Conservation (phyloP, 176 grass and related monocot genomes). For the Luzula sylvatica region DNA sequence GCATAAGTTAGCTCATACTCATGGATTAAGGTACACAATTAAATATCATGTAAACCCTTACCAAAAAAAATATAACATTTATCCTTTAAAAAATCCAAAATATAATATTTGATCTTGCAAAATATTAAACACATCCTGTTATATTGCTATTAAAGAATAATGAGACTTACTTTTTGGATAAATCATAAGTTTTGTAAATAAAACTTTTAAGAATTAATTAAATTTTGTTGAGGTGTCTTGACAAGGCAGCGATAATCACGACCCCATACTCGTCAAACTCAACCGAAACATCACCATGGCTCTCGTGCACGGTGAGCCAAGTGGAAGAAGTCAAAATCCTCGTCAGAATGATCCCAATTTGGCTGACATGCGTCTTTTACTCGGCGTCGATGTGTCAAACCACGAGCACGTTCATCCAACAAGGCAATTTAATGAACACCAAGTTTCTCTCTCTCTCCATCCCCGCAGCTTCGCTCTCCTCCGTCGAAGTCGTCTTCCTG, state of each 20-base stretch:
- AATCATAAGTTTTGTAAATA: not conserved
- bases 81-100: no score
- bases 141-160: not conserved
- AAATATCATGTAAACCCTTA: not conserved
- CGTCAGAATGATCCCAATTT: slow-evolving; percentile 53
- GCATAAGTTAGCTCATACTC: slow-evolving; percentile 20
- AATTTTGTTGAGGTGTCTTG: slow-evolving; percentile 18
- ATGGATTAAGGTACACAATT: not conserved
- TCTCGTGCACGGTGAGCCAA: slow-evolving; percentile 44
- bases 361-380: slow-evolving; percentile 49
- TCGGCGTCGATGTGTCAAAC: slow-evolving; percentile 58
- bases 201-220: not conserved
- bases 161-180: no score
- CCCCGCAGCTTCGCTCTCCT: slow-evolving; percentile 44
- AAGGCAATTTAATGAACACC: slow-evolving; percentile 55
- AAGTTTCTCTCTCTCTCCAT: slow-evolving; percentile 30
- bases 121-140: not conserved
- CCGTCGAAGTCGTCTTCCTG: slow-evolving; percentile 47
- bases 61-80: not conserved
- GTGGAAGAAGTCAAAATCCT: slow-evolving; percentile 69
- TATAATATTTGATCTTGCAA: not conserved
- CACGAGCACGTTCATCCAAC: slow-evolving; percentile 78
- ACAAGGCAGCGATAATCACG: slow-evolving; percentile 35
- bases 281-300: slow-evolving; percentile 8
- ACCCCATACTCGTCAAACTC: not conserved